Conservation (phyloP, 495 filamentous ascomycete species). For the Trypethelium eluteriae region DNA sequence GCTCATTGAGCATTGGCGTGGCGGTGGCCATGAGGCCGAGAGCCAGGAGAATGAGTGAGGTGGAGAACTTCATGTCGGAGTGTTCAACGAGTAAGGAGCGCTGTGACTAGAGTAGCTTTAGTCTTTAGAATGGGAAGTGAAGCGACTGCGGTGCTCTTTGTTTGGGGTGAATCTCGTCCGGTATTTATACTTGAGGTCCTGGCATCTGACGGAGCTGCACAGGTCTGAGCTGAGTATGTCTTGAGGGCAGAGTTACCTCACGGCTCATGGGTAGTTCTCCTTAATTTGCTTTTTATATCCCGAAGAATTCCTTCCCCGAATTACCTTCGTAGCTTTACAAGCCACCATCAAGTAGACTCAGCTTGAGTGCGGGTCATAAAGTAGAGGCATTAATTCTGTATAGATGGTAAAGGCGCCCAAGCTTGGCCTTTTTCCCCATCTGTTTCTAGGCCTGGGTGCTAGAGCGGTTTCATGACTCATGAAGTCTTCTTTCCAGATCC, state of each 20-base stretch:
- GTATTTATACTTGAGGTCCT: neutral
- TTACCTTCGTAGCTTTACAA: neutral
- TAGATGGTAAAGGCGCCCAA: neutral
- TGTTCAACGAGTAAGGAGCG: neutral
- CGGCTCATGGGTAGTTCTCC: neutral
- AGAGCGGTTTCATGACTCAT: neutral
- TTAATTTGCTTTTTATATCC: neutral
- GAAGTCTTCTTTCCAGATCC: neutral
- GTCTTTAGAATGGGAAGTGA: neutral
- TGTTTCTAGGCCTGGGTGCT: neutral
- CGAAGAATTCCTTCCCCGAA: neutral
- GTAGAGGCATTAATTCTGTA: neutral
- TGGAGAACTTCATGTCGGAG: neutral
- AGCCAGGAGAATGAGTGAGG: neutral
- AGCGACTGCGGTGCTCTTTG: neutral
- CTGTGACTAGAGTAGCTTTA: neutral
- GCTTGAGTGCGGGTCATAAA: neutral
- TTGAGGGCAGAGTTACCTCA: neutral
- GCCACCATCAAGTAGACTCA: neutral
- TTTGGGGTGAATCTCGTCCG: neutral
- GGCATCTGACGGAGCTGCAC: neutral
- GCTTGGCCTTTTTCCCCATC: neutral
- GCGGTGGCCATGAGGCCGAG: neutral
- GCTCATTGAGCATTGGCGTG: neutral
- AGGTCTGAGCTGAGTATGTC: neutral